Evolutionary conservation across 805 yeast species (phyloP).

Genomic region (Ogataea trehaloabstinens): DNA sequence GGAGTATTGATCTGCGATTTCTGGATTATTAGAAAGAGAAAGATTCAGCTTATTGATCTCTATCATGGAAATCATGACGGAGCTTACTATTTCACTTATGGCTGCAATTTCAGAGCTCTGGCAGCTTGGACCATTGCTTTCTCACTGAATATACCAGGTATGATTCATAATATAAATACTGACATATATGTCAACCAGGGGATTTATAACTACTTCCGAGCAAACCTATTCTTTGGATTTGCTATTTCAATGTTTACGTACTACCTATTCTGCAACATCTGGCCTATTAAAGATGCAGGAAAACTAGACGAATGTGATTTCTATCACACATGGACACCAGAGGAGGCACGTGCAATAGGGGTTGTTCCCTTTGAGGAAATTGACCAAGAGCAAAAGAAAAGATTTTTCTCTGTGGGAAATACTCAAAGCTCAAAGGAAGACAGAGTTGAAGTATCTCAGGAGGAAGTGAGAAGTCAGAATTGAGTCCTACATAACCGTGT

Average conservation of each 20-base stretch:
- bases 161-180: constrained; percentile 29
- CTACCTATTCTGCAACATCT: background rate
- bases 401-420: too few species aligned
- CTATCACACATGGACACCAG: constrained; percentile 1
- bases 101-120: constrained; percentile 42
- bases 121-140: constrained; percentile 38
- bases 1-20: constrained; percentile 67
- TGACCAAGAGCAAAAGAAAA: background rate
- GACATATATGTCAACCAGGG: constrained; percentile 30
- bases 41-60: constrained; percentile 49
- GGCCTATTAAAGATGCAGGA: constrained; percentile 1
- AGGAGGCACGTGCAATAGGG: background rate
- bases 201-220: constrained; percentile 39
- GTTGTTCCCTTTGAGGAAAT: background rate
- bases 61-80: constrained; percentile 37
- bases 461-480: too few species aligned
- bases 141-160: constrained; percentile 51
- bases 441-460: too few species aligned
- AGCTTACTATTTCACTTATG: constrained; percentile 36
- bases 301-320: background rate
- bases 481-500: too few species aligned
- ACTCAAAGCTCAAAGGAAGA: too few species aligned
- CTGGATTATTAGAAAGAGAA: constrained; percentile 53
- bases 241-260: background rate
- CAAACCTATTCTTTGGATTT: constrained; percentile 39